Base-by-base conservation (phyloP, 179 eudicot species). In the Beta macrorhiza region DNA sequence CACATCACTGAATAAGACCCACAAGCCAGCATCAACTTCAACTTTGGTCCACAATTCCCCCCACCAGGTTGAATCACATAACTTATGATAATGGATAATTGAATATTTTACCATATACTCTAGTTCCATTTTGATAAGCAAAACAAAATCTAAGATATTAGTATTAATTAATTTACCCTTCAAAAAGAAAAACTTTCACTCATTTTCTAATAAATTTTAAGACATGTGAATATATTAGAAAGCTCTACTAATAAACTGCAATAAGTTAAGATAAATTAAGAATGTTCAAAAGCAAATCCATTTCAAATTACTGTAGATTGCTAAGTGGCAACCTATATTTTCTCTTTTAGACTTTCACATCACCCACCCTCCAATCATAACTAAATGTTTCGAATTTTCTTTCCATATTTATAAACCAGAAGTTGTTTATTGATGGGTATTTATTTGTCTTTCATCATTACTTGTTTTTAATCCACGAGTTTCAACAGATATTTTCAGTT, bases 351-450 rank as follows among this genome's bases (percentile, higher is more conserved):
- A 57, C 22, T 63, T 63, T 63, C 67, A 63, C 67, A n/a, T 42
- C 29, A 1, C 20, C 20, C 53, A 12, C 57, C 20, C 57, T 71
- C 32, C 32, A 71, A 20, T 71, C 37, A 71, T 71, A 9, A 70
- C 0, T 0, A 19, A 49, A 47, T 0, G 4, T 62, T 55, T 70
- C 51, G 62, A 58, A 52, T 72, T 53, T 78, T 52, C 11, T 52
- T 32, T 45, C 49, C 76, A 16, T 53, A 71, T 86, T 78, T 20
- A 67, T 68, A 75, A 76, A 65, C 79, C 65, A 63, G 65, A 58
- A 87, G 11, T 82, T 81, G 64, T 56, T 77, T 55, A 83, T 87
- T 87, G 87, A 83, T 85, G 84, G 80, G 82, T 76, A 56, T 74
- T 71, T 73, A 56, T 70, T 71, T 73, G 49, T 75, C 78, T 81